These are phyloP conservation scores for Metarhizium anisopliae DNA, from an alignment of 2,329 filamentous ascomycete genomes.

Conservation along the genomic window DNA sequence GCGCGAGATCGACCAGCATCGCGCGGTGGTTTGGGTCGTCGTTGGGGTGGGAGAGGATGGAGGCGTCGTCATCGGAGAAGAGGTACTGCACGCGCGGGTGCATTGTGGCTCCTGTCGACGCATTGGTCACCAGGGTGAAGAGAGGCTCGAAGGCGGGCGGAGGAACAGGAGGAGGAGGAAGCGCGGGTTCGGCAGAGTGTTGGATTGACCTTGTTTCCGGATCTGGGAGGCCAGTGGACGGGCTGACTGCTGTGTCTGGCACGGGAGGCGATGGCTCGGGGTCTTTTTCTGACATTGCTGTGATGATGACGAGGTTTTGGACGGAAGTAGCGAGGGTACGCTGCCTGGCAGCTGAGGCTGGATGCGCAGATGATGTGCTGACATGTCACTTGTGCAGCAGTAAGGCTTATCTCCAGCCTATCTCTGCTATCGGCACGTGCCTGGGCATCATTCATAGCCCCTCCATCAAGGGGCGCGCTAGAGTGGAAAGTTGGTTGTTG, in stretches of 20 bases:
- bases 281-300: constrained; percentile 1
- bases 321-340: background rate
- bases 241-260: background rate
- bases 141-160: constrained; percentile 58
- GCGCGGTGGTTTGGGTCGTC: constrained; percentile 35
- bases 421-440: no score
- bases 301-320: background rate
- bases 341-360: background rate
- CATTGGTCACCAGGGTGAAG: constrained; percentile 77
- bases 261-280: background rate
- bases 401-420: no score
- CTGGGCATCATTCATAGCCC: no score
- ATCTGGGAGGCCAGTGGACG: no score
- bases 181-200: no score
- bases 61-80: constrained; percentile 84
- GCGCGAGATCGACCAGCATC: constrained; percentile 46
- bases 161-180: background rate
- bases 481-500: no score
- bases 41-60: constrained; percentile 57
- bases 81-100: constrained; percentile 88
- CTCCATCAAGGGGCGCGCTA: no score
- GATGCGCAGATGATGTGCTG: no score
- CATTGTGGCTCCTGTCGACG: constrained; percentile 61
- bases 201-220: background rate
- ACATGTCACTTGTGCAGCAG: no score